These are phyloP conservation scores for Hygrophorus pudorinus DNA, from an alignment of 768 basidiomycete species.

Conservation along the genomic window DNA sequence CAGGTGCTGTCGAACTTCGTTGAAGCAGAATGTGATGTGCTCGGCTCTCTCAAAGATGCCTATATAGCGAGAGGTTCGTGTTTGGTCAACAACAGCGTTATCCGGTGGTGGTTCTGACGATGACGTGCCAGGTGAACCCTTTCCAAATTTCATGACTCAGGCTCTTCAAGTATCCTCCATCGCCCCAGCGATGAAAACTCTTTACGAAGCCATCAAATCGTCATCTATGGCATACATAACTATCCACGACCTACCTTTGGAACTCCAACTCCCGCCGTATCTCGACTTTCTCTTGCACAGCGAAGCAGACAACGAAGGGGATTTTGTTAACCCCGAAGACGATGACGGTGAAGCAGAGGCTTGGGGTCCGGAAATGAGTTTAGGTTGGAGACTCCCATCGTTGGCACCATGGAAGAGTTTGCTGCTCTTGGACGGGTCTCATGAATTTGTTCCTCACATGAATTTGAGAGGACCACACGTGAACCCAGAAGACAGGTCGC, in stretches of 20 bases:
- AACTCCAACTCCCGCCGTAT: constrained; percentile 79
- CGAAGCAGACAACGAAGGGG: constrained; percentile 47
- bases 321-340: constrained; percentile 38
- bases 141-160: constrained; percentile 41
- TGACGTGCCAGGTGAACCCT: constrained; percentile 43
- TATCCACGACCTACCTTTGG: constrained; percentile 70
- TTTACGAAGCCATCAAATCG: constrained; percentile 72
- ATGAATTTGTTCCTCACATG: constrained; percentile 47
- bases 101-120: background rate
- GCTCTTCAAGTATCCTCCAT: constrained; percentile 62
- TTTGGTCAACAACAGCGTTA: background rate
- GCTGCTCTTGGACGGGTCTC: constrained; percentile 56
- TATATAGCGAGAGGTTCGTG: constrained; percentile 51
- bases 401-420: constrained; percentile 91
- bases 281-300: constrained; percentile 63
- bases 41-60: constrained; percentile 63
- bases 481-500: constrained; percentile 50
- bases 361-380: constrained; percentile 62
- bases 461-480: constrained; percentile 51
- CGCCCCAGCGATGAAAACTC: constrained; percentile 65
- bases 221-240: constrained; percentile 70
- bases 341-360: constrained; percentile 38
- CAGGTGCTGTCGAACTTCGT: constrained; percentile 85
- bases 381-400: constrained; percentile 64
- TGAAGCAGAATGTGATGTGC: constrained; percentile 63